Conservation (phyloP, 75 land plant genomes). For the Adiantum capillusveneris region DNA sequence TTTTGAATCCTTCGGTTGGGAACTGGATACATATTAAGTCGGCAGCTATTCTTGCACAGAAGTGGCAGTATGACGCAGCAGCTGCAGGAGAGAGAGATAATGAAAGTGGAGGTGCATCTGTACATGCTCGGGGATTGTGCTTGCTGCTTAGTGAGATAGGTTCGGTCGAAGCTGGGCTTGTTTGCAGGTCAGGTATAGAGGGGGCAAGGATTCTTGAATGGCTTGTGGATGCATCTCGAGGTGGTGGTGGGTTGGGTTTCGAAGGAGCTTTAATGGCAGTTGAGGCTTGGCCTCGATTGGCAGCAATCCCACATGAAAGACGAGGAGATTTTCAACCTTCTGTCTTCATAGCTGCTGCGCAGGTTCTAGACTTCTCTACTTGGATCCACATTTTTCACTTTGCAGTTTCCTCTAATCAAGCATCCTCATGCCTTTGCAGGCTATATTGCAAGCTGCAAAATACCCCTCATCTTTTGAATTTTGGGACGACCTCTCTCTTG, state of each 20-base stretch:
- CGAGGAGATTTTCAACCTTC: conserved; percentile 9
- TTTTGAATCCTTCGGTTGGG: background rate
- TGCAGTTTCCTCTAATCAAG: too few relatives aligned
- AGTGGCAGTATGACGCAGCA: conserved; percentile 9
- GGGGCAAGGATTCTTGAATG: conserved; percentile 13
- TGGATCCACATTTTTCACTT: too few relatives aligned
- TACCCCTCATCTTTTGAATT: conserved; percentile 5
- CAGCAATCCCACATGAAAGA: conserved; percentile 3
- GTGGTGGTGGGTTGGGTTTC: conserved; percentile 20
- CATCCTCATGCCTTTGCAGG: conserved; percentile 3
- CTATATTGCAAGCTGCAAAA: conserved; percentile 14
- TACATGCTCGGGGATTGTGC: conserved; percentile 13
- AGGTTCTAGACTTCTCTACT: too few relatives aligned
- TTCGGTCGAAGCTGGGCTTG: conserved; percentile 10
- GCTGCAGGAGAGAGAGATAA: background rate
- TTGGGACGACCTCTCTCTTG: conserved; percentile 5
- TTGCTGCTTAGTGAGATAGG: conserved; percentile 13
- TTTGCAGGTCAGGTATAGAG: conserved; percentile 14
- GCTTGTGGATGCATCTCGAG: conserved; percentile 18
- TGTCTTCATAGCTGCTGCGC: conserved; percentile 14
- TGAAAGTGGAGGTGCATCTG: background rate
- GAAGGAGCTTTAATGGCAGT: conserved; percentile 21
- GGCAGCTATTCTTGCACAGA: conserved; percentile 23
- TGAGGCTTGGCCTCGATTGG: conserved; percentile 11
- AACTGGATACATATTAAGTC: background rate